phyloP scores from a whole-genome alignment of 805 yeast species.

The Helenozyma baotianmanensis region DNA sequence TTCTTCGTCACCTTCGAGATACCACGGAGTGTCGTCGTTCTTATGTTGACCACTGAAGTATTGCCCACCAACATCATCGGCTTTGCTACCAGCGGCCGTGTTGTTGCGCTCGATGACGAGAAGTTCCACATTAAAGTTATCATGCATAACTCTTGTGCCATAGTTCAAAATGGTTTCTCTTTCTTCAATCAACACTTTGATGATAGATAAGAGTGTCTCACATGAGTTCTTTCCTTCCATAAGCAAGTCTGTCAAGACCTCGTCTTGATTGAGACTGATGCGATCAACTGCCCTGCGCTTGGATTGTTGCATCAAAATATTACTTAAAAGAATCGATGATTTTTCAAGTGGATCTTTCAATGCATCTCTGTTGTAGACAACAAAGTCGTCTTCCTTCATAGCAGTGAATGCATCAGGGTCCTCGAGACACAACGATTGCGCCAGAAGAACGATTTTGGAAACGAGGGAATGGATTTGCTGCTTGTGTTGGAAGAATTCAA shows the following conservation, averaged over 20 bases:
- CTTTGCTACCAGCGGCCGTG: constrained; percentile 32
- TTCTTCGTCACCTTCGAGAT: constrained; percentile 62
- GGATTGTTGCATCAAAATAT: constrained; percentile 43
- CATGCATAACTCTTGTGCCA: constrained; percentile 74
- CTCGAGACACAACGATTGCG: constrained; percentile 63
- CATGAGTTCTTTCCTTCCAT: constrained; percentile 31
- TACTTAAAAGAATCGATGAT: constrained; percentile 44
- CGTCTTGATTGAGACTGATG: constrained; percentile 37
- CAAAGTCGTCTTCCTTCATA: constrained; percentile 51
- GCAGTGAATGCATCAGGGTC: constrained; percentile 75
- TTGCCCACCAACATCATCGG: constrained; percentile 31
- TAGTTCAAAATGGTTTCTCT: constrained; percentile 66
- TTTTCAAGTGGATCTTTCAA: constrained; percentile 43
- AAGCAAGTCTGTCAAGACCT: constrained; percentile 35
- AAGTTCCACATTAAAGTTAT: constrained; percentile 59
- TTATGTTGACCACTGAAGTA: constrained; percentile 33
- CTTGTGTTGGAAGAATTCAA: constrained; percentile 73
- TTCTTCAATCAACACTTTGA: constrained; percentile 62
- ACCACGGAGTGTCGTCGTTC: constrained; percentile 60
- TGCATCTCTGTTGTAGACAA: constrained; percentile 36
- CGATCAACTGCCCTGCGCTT: constrained; percentile 31
- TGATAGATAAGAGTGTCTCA: constrained; percentile 33
- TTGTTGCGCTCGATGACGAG: constrained; percentile 45
- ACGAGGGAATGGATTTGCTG: constrained; percentile 65
- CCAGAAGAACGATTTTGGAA: constrained; percentile 55